Base-by-base conservation (phyloP, 2,329 filamentous ascomycete species). In the Aspergillus latus region DNA sequence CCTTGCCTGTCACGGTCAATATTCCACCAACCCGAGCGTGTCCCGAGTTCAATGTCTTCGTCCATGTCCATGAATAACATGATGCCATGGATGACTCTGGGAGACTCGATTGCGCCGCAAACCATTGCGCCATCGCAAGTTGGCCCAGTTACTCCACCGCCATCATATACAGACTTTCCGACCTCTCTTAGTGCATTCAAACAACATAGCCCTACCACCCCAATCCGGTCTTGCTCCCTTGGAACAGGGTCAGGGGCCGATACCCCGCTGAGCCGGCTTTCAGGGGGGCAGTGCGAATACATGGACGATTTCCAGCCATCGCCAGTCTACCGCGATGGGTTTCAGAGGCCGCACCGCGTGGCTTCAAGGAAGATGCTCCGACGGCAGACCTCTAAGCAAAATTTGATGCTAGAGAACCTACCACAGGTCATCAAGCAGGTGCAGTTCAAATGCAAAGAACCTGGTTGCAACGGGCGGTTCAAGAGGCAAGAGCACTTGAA, bases 401-500 rank as follows among this genome's bases (percentile, higher is more conserved):
- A 66, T 40, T 49, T 75, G 15, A 68, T 66, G 37, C 58, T 74
- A 13, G 73, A 74, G 49, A 73, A 71, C 49, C 56, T 75, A 2
- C 73, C 73, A 0, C 61, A 70, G 0, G 71, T 74, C 43, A 74
- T 75, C 44, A 73, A 72, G 49, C 69, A 74, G 65, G 69, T 78
- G 2, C 71, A 73, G 37, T 74, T 76, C 62, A 69, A 71, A 59
- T 75, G 78, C 68, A 70, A 72, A 40, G 71, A 74, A 46, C 69
- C 72, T 2, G 75, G 74, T 6, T 79, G 78, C 61, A 72, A 72
- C 53, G 74, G 74, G 7, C 73, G 73, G 4, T 81, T 81, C 64
- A 77, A 78, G 67, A 66, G 79, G 48, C 76, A 78, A 57, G 78
- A 81, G 59, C 78, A 80, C 55, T 66, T 80, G 15, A 79, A 79